These are phyloP conservation scores for Metschnikowia borealis DNA, from an alignment of 805 yeast genomes.

Conservation along the genomic window DNA sequence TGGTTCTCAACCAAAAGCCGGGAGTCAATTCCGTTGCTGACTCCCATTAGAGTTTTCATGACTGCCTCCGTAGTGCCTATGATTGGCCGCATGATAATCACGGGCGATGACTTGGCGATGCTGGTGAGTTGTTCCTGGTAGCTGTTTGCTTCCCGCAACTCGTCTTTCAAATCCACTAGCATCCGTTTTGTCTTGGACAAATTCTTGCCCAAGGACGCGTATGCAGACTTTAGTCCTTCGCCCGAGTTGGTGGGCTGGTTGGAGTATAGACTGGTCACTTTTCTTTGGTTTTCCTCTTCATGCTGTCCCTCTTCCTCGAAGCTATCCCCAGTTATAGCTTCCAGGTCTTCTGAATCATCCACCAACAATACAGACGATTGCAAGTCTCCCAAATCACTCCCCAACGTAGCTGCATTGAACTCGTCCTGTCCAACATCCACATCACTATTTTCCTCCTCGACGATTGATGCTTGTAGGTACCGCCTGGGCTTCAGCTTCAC, in stretches of 20 bases:
- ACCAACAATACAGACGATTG: constrained; percentile 24
- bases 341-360: constrained; percentile 19
- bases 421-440: constrained; percentile 9
- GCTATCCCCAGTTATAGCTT: constrained; percentile 4
- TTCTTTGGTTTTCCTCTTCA: constrained; percentile 30
- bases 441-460: constrained; percentile 27
- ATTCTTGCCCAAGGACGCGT: constrained; percentile 65
- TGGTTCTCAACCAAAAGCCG: constrained; percentile 51
- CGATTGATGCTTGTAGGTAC: constrained; percentile 30
- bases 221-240: constrained; percentile 76
- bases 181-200: constrained; percentile 62
- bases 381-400: constrained; percentile 5
- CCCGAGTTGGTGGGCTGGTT: constrained; percentile 72
- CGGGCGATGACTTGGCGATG: constrained; percentile 73
- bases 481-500: constrained; percentile 22
- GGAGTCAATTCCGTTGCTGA: constrained; percentile 76
- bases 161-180: constrained; percentile 54
- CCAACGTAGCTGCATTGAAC: not conserved
- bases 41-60: constrained; percentile 76
- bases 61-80: constrained; percentile 93
- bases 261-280: constrained; percentile 66
- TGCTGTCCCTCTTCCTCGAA: constrained; percentile 22
- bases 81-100: constrained; percentile 74
- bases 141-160: constrained; percentile 59
- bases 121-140: constrained; percentile 66